Evolutionary conservation across 2,329 filamentous ascomycete genomes (phyloP).

Genomic region (Pseudogymnoascus sp.): DNA sequence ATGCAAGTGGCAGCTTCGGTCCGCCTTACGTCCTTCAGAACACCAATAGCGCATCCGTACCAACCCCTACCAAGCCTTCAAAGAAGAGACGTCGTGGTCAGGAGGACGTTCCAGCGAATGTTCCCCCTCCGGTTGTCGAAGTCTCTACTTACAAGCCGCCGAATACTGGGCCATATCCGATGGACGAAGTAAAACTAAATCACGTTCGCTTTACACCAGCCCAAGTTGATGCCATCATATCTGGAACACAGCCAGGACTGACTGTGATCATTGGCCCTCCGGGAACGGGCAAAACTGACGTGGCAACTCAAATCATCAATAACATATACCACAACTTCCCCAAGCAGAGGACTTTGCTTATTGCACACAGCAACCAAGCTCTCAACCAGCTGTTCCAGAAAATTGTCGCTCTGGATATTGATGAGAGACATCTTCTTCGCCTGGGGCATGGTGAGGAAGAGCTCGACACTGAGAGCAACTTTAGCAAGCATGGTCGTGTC

Average conservation of each 20-base stretch:
- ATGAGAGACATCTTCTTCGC: slow-evolving; percentile 84
- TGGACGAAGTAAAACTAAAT: slow-evolving; percentile 76
- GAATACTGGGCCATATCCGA: slow-evolving; percentile 82
- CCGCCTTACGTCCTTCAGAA: slow-evolving; percentile 82
- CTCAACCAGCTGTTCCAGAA: slow-evolving; percentile 97
- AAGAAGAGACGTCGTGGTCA: slow-evolving; percentile 83
- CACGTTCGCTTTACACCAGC: slow-evolving; percentile 79
- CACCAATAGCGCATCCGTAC: slow-evolving; percentile 44
- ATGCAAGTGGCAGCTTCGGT: slow-evolving; percentile 63
- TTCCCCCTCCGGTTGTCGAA: slow-evolving; percentile 59
- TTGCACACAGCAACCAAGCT: slow-evolving; percentile 96
- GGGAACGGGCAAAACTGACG: slow-evolving; percentile 97
- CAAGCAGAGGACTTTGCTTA: slow-evolving; percentile 77
- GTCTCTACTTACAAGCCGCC: slow-evolving; percentile 85
- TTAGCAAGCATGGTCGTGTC: slow-evolving; percentile 78
- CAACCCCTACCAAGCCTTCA: slow-evolving; percentile 49
- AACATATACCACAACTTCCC: slow-evolving; percentile 99
- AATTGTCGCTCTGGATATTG: slow-evolving; percentile 92
- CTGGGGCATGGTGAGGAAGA: slow-evolving; percentile 95
- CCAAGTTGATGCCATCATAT: slow-evolving; percentile 87
- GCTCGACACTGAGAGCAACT: slow-evolving; percentile 73
- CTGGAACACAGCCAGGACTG: slow-evolving; percentile 86
- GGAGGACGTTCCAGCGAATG: slow-evolving; percentile 55
- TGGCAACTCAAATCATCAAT: slow-evolving; percentile 96
- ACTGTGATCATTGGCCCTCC: slow-evolving; percentile 92